Base-by-base conservation (phyloP, 495 filamentous ascomycete genomes). In the Apiosordaria backusii region DNA sequence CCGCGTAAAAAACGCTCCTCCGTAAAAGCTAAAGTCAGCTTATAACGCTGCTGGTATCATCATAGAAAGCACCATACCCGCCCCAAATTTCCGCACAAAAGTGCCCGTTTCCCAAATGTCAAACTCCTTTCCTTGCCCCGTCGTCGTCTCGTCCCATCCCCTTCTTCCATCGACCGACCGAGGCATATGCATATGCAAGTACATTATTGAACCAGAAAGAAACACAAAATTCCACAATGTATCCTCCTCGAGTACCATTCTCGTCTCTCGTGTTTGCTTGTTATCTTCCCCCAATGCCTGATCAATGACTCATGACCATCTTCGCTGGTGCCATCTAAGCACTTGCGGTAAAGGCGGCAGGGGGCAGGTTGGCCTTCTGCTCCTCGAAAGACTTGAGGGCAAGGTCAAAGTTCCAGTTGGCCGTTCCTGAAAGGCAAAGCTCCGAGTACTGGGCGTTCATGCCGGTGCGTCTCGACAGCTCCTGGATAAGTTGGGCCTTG, bases 361-460 rank as follows among this genome's bases (percentile, higher is more conserved):
- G 68, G 2, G 81, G 81, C 53, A 83, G 24, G 45, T 75, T 66
- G 1, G 71, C 76, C 74, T 77, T 85, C 61, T 81, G 81, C 62
- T 86, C 80, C 65, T 88, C 85, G 72, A 93, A 93, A 50, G 86
- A 84, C 63, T 80, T 79, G 68, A 89, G 78, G 0, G 90, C 92
- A 61, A 77, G 77, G n/a, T 88, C 85, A 50, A 89, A 83, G 72
- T 92, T 85, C 90, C 92, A 95, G 57, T 84, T 84, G 67, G 86
- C 88, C n/a, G 61, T 22, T 4, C 73, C 84, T 0, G 83, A 81
- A 4, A 95, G 79, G 68, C 91, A 93, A 75, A 90, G 79, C 68
- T 87, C 82, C 2, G 92, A 88, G 70, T 87, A 94, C 63, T 88
- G 80, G 9, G 87, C 71, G 1, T 84, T 93, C 89, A 95, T 89